Conservation (phyloP, 352 stramenopile species). For the Phytophthora aleatoria region DNA sequence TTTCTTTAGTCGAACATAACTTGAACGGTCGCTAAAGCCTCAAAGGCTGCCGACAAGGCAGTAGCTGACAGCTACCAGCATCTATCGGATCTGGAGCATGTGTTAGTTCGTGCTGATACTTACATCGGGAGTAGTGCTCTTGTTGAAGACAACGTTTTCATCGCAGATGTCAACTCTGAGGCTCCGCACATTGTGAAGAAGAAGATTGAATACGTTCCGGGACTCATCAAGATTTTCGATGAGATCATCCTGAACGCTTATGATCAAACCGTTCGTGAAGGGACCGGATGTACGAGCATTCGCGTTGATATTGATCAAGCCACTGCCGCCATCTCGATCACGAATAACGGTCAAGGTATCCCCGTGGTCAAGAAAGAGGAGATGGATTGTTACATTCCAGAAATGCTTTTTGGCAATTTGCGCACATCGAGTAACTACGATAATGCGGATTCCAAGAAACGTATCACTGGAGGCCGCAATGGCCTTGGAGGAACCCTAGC, state of each 20-base stretch:
- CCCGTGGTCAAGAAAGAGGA: not conserved
- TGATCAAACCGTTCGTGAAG: not conserved
- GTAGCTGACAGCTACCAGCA: not conserved
- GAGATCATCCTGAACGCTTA: not conserved
- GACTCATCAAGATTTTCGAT: not conserved
- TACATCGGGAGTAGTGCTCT: not conserved
- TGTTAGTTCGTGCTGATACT: not conserved
- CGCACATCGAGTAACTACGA: not conserved
- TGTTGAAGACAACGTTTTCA: not conserved
- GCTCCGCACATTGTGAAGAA: not conserved
- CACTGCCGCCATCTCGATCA: not conserved
- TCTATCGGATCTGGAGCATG: not conserved
- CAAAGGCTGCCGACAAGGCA: too few species aligned
- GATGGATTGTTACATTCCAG: not conserved
- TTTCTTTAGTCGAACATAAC: too few species aligned
- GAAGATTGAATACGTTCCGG: not conserved
- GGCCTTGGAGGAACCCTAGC: not conserved
- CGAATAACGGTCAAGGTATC: not conserved
- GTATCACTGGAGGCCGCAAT: not conserved
- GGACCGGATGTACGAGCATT: too few species aligned
- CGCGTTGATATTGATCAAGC: too few species aligned
- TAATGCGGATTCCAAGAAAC: not conserved
- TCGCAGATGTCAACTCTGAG: not conserved
- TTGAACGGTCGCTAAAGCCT: too few species aligned
- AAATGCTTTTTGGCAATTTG: not conserved